Percentiles rank a stretch among this genome's conserved stretches.
phyloP scores from a whole-genome alignment of 495 filamentous ascomycete genomes.

The Talaromyces ruber region DNA sequence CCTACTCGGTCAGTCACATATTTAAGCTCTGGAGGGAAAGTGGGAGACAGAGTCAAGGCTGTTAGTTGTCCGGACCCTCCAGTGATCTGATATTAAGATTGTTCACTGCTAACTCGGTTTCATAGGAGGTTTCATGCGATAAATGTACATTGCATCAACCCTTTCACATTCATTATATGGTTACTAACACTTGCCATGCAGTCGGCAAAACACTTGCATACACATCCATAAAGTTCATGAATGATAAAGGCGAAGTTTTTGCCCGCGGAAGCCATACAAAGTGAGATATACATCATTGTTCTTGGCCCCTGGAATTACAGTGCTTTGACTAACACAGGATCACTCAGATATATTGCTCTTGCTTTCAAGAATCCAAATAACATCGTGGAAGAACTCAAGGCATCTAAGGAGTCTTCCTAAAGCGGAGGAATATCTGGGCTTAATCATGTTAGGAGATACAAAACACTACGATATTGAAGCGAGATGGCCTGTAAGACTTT shows the following conservation, averaged over 20 bases:
- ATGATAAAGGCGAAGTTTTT: constrained; percentile 66
- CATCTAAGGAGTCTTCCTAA: not conserved
- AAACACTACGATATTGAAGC: not conserved
- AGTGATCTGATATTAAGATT: not conserved
- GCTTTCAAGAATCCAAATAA: constrained; percentile 55
- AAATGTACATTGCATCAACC: constrained; percentile 56
- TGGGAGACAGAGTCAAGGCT: constrained; percentile 68
- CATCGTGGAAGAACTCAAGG: constrained; percentile 42
- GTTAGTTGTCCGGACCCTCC: constrained; percentile 20
- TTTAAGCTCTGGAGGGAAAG: constrained; percentile 69
- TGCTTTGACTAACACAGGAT: not conserved
- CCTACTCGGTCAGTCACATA: constrained; percentile 64
- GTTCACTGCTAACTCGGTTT: constrained; percentile 14
- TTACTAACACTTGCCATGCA: constrained; percentile 20
- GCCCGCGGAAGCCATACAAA: constrained; percentile 95
- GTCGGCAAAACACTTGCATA: constrained; percentile 91
- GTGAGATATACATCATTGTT: constrained; percentile 37
- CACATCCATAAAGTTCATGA: constrained; percentile 72
- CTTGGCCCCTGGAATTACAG: not conserved
- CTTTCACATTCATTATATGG: not conserved
- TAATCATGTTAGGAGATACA: not conserved
- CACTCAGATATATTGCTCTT: constrained; percentile 42
- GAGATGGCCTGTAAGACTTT: not conserved
- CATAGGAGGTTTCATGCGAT: constrained; percentile 65
- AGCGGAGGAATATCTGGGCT: not conserved